Evolutionary conservation across 192 early-diverging fungal genomes (phyloP).

Genomic region (Podila horticola): DNA sequence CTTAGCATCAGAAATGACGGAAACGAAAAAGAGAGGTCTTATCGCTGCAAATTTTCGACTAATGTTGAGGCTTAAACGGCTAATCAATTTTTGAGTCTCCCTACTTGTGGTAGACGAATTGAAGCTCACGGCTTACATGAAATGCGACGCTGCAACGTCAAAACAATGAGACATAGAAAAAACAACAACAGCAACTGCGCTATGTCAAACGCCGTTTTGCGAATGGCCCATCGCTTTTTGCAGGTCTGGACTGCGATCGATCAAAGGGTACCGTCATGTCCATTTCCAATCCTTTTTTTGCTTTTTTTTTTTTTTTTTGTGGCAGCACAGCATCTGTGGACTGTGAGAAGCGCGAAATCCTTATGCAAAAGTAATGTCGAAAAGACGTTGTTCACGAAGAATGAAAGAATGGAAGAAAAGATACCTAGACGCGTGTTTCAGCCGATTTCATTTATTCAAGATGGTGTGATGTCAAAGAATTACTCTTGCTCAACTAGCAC

Average conservation of each 20-base stretch:
- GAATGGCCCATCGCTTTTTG: background rate
- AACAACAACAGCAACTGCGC: background rate
- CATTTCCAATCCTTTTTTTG: background rate
- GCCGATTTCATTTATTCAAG: background rate
- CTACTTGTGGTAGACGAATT: background rate
- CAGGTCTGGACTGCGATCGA: background rate
- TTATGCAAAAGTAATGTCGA: too few species aligned
- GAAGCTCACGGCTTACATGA: background rate
- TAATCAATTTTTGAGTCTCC: background rate
- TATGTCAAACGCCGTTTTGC: background rate
- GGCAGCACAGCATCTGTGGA: background rate
- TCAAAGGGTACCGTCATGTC: background rate
- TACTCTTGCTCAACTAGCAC: too few species aligned
- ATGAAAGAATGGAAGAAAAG: background rate
- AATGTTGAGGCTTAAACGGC: background rate
- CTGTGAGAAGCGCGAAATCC: background rate
- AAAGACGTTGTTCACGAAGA: too few species aligned
- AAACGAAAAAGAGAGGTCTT: background rate
- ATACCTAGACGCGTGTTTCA: background rate
- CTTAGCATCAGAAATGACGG: too few species aligned
- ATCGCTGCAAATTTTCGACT: background rate
- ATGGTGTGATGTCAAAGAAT: background rate
- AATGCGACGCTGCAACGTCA: background rate
- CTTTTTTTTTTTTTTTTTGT: background rate
- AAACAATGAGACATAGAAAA: background rate